These are phyloP conservation scores for Cryptococcus sp. DNA, from an alignment of 1,284 basidiomycete species.

Conservation along the genomic window DNA sequence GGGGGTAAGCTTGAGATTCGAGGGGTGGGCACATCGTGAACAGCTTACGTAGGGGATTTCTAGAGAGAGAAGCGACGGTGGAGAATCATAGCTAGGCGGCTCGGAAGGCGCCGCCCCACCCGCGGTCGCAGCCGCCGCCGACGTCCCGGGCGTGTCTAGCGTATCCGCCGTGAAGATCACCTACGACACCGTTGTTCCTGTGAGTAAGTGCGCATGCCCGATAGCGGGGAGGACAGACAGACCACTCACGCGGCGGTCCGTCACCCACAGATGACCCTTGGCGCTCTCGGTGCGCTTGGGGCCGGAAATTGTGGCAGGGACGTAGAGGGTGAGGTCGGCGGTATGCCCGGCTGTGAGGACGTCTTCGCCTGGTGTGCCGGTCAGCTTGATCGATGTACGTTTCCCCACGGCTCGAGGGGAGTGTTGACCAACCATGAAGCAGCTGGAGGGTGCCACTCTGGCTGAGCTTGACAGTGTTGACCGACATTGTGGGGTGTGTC, in stretches of 20 bases:
- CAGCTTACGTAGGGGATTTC: slow-evolving; percentile 38
- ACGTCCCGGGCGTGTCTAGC: slow-evolving; percentile 8
- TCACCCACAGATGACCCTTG: slow-evolving; percentile 39
- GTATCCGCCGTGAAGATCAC: slow-evolving; percentile 29
- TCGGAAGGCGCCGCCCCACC: slow-evolving; percentile 3
- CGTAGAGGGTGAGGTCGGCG: slow-evolving; percentile 35
- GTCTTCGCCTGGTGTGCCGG: slow-evolving; percentile 25
- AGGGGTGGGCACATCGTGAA: neutral
- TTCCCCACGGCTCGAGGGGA: neutral
- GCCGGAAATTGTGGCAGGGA: slow-evolving; percentile 42
- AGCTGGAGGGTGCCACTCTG: neutral
- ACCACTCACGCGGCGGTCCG: slow-evolving; percentile 37
- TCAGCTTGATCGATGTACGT: neutral
- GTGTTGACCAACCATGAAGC: slow-evolving; percentile 5
- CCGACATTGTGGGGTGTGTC: slow-evolving; percentile 5
- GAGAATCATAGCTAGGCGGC: slow-evolving; percentile 15
- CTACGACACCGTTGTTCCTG: slow-evolving; percentile 5
- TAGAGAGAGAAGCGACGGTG: slow-evolving; percentile 27
- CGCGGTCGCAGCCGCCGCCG: neutral
- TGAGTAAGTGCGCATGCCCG: neutral
- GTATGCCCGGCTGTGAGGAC: slow-evolving; percentile 28
- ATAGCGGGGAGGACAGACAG: neutral
- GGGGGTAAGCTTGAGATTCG: neutral
- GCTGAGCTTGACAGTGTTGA: slow-evolving; percentile 12
- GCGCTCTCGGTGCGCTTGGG: slow-evolving; percentile 38